phyloP scores from a whole-genome alignment of 2,329 filamentous ascomycete species.

The Calonectria crousiana region DNA sequence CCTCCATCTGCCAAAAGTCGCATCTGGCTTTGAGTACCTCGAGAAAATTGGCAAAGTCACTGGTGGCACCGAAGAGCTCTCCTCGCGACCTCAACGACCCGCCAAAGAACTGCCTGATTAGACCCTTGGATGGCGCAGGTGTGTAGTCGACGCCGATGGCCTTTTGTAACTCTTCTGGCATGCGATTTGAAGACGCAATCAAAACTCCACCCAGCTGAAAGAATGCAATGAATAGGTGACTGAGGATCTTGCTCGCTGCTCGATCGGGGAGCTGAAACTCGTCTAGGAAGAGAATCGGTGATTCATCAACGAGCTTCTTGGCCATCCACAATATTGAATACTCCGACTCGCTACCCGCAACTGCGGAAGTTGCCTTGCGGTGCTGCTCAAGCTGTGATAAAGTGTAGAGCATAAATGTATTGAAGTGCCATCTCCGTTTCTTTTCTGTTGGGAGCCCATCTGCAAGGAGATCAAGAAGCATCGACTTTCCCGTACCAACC shows the following conservation, averaged over 20 bases:
- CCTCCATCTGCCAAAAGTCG: slow-evolving; percentile 88
- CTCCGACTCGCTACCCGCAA: slow-evolving; percentile 50
- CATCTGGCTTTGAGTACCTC: slow-evolving; percentile 82
- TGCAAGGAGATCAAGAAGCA: slow-evolving; percentile 87
- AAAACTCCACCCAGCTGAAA: slow-evolving; percentile 86
- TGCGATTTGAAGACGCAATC: slow-evolving; percentile 83
- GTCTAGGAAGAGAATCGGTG: slow-evolving; percentile 83
- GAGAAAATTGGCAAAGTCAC: slow-evolving; percentile 82
- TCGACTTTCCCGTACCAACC: slow-evolving; percentile 86
- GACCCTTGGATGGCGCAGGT: slow-evolving; percentile 64
- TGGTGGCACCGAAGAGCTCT: slow-evolving; percentile 69
- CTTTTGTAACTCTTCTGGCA: slow-evolving; percentile 85
- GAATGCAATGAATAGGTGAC: slow-evolving; percentile 82
- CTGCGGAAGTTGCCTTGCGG: slow-evolving; percentile 55
- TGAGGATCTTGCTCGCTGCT: slow-evolving; percentile 82
- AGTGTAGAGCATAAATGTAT: slow-evolving; percentile 86
- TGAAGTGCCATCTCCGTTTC: slow-evolving; percentile 85
- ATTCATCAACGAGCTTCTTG: slow-evolving; percentile 79
- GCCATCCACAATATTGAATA: slow-evolving; percentile 81
- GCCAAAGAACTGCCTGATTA: slow-evolving; percentile 63
- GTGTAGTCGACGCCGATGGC: slow-evolving; percentile 78
- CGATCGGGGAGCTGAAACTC: slow-evolving; percentile 88
- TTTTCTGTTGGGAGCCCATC: slow-evolving; percentile 79
- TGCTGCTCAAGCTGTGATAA: slow-evolving; percentile 79
- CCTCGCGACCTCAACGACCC: slow-evolving; percentile 52